Percentiles rank a stretch among this genome's conserved stretches.
phyloP scores from a whole-genome alignment of 2,329 filamentous ascomycete genomes.

The Fusarium coffeatum region DNA sequence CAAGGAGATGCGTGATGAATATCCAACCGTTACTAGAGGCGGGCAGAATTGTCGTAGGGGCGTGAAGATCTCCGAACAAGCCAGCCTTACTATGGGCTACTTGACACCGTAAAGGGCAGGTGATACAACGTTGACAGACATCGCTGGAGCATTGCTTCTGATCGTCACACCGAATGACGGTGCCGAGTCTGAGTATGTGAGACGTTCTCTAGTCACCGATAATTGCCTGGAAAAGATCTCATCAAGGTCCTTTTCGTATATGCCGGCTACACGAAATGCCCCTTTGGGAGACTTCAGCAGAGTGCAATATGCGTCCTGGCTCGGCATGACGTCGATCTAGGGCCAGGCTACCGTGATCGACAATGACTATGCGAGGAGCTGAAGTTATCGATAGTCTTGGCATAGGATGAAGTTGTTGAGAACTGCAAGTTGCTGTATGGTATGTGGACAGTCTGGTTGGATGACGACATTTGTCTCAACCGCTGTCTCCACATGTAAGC shows the following conservation, averaged over 20 bases:
- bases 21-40: neutral
- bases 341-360: neutral
- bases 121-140: neutral
- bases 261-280: neutral
- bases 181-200: neutral
- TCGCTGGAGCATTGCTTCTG: neutral
- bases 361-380: neutral
- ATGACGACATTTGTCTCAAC: neutral
- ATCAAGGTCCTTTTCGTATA: neutral
- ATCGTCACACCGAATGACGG: neutral
- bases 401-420: neutral
- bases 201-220: neutral
- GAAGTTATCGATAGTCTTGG: neutral
- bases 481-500: neutral
- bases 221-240: neutral
- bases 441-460: neutral
- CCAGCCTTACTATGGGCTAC: neutral
- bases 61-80: neutral
- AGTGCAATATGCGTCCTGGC: neutral
- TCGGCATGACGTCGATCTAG: neutral
- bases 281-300: neutral
- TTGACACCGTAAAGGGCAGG: neutral
- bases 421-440: neutral
- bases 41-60: neutral
- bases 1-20: neutral